These are phyloP conservation scores for Geotrichum carabidarum DNA, from an alignment of 1,139 yeast species.

Conservation along the genomic window DNA sequence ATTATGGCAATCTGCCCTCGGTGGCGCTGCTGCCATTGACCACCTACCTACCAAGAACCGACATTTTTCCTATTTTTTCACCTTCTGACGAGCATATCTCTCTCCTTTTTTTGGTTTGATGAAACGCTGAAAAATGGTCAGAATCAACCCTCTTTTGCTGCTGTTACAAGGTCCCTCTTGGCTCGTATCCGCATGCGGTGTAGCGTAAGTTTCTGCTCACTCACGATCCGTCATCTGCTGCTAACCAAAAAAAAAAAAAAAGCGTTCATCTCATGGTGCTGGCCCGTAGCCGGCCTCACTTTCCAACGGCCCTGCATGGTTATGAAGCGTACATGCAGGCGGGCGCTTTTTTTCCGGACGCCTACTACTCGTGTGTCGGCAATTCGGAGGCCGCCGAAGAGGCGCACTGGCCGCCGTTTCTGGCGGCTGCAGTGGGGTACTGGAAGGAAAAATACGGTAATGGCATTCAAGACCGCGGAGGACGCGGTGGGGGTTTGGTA, in stretches of 20 bases:
- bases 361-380: slow-evolving; percentile 52
- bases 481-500: slow-evolving; percentile 18
- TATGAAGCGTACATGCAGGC: slow-evolving; percentile 36
- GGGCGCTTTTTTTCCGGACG: slow-evolving; percentile 62
- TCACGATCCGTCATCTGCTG: background rate
- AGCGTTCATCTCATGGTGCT: slow-evolving; percentile 44
- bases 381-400: slow-evolving; percentile 50
- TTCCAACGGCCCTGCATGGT: slow-evolving; percentile 34
- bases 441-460: slow-evolving; percentile 38
- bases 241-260: background rate
- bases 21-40: too few species aligned
- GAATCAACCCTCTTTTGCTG: background rate
- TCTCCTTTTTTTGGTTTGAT: too few species aligned
- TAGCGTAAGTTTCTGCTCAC: slow-evolving; percentile 21
- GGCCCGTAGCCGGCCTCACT: slow-evolving; percentile 34
- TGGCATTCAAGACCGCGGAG: background rate
- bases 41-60: too few species aligned
- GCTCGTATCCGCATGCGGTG: slow-evolving; percentile 19
- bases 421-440: slow-evolving; percentile 42
- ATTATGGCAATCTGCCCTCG: background rate
- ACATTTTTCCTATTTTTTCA: too few species aligned
- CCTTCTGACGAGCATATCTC: too few species aligned
- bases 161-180: background rate
- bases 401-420: slow-evolving; percentile 62
- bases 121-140: too few species aligned